Percentiles rank a stretch among this genome's conserved stretches.
Conservation (phyloP, 1,139 yeast genomes). For the Scheffersomyces parashehatae region DNA sequence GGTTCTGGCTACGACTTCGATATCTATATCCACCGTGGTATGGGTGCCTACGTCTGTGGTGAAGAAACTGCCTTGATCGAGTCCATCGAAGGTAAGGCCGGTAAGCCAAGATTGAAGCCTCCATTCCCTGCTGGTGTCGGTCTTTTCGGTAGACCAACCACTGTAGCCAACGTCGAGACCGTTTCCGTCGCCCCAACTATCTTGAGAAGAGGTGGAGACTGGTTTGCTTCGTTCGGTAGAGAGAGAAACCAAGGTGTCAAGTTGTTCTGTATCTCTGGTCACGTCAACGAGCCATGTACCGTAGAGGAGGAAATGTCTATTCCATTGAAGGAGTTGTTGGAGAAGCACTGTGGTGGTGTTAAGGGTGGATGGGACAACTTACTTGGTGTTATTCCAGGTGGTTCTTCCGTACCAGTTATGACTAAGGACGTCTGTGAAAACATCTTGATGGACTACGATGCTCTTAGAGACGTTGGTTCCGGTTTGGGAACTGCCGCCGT, state of each 20-base stretch:
- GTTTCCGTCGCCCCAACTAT: constrained; percentile 88
- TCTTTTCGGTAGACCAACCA: constrained; percentile 84
- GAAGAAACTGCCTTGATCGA: constrained; percentile 89
- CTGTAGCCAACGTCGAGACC: constrained; percentile 87
- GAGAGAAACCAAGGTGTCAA: constrained; percentile 83
- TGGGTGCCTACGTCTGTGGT: constrained; percentile 91
- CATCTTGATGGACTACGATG: constrained; percentile 83
- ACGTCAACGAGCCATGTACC: constrained; percentile 88
- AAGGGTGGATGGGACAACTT: constrained; percentile 91
- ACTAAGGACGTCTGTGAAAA: constrained; percentile 65
- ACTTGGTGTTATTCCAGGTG: constrained; percentile 85
- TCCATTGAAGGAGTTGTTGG: constrained; percentile 76
- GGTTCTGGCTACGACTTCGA: constrained; percentile 85
- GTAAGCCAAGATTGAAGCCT: constrained; percentile 89
- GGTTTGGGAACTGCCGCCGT: constrained; percentile 93
- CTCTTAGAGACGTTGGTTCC: constrained; percentile 78
- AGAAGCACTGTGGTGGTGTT: constrained; percentile 87
- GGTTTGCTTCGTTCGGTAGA: constrained; percentile 83
- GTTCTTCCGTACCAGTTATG: constrained; percentile 81
- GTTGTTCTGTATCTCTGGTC: constrained; percentile 83
- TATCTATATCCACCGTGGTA: constrained; percentile 81
- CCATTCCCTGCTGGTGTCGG: constrained; percentile 96
- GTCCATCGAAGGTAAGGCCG: constrained; percentile 87
- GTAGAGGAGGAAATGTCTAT: constrained; percentile 94
- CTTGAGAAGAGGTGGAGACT: constrained; percentile 82